Base-by-base conservation (phyloP, 2,329 filamentous ascomycete species). In the Pseudogymnoascus sp. region DNA sequence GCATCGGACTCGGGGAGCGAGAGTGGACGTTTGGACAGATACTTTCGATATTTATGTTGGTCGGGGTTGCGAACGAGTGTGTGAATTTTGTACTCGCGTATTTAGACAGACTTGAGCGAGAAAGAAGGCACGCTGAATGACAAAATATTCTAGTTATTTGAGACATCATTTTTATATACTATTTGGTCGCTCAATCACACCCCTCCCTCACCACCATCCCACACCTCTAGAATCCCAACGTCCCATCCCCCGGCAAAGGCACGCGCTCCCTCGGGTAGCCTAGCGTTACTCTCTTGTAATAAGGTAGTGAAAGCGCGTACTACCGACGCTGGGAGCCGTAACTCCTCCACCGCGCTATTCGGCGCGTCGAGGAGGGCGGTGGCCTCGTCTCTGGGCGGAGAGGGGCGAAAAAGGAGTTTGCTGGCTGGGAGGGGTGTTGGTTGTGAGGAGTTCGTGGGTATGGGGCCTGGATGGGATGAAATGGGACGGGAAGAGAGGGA, bases 161-260 rank as follows among this genome's bases (percentile, higher is more conserved):
- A 14, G 22, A n/a, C 4, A 50, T 28, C 11, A n/a, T 28, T 50
- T 50, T 50, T 11, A 31, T 50, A 50, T 50, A 3, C 12, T 50
- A 50, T 31, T 26, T 14, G 12, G 6, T 46, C 19, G 19, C 40
- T 43, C 19, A 24, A 53, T 50, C 22, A 28, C 43, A 26, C 11
- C 6, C 7, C 24, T 50, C 26, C 26, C 7, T 31, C 46, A n/a
- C 26, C 46, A 19, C 67, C 66, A 64, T 77, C 73, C 74, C 82
- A 87, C 64, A 81, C 77, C 66, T 82, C 79, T 64, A 91, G 70
- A 16, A 91, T 71, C 1, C 86, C 87, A 4, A 91, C 85, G 26
- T 81, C 80, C 88, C 88, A 91, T n/a, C 81, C 82, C 8, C 46
- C 46, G 70, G 83, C 79, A 67, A 89, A 89, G 28, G 69, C 75